phyloP scores from a whole-genome alignment of 768 basidiomycete genomes.

The Naganishia friedmannii region DNA sequence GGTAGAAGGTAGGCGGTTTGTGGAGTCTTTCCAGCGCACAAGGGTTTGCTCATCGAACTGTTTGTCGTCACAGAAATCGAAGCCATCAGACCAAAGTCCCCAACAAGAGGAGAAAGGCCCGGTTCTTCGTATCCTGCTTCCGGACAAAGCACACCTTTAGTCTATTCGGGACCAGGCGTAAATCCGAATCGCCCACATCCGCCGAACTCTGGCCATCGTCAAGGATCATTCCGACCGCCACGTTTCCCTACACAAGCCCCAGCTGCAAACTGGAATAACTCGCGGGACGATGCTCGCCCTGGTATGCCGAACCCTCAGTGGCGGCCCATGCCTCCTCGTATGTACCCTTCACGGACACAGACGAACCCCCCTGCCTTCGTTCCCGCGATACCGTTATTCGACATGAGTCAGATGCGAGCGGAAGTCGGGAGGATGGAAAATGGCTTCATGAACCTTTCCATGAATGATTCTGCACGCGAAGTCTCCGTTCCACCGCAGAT shows the following conservation, averaged over 20 bases:
- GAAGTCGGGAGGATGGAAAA: not conserved
- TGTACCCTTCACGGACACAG: not conserved
- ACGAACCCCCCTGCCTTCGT: not conserved
- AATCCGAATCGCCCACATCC: constrained; percentile 32
- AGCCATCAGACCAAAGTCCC: constrained; percentile 77
- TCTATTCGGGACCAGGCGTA: constrained; percentile 30
- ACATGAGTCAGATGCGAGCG: constrained; percentile 8
- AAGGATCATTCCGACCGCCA: constrained; percentile 54
- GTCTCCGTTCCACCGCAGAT: not conserved
- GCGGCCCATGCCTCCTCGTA: constrained; percentile 24
- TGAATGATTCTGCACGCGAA: not conserved
- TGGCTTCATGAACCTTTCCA: not conserved
- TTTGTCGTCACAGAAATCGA: constrained; percentile 64
- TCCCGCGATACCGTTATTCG: not conserved
- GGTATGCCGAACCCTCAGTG: constrained; percentile 9
- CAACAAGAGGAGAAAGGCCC: constrained; percentile 46
- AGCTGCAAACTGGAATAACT: not conserved
- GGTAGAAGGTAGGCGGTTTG: constrained; percentile 54
- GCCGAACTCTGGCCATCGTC: constrained; percentile 29
- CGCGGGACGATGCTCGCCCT: constrained; percentile 4
- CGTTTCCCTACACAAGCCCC: constrained; percentile 28
- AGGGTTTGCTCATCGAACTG: constrained; percentile 21
- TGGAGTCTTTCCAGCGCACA: constrained; percentile 55
- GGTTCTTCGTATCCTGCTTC: not conserved
- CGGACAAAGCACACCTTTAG: not conserved